Conservation (phyloP, 2,329 filamentous ascomycete species). For the Coniochaeta hoffmannii region DNA sequence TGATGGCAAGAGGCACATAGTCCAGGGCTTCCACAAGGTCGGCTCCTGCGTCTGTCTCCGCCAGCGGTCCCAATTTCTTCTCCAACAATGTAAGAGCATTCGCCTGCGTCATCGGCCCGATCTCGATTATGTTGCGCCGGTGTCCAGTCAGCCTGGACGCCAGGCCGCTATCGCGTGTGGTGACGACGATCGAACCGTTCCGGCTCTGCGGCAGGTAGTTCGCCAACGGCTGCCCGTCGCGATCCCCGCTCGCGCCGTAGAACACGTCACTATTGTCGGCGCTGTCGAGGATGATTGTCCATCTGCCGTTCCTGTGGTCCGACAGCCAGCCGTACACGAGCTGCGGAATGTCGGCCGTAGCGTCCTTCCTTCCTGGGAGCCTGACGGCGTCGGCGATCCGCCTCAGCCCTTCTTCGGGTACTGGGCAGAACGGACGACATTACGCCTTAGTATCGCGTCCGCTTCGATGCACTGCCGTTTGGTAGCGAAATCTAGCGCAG, state of each 20-base stretch:
- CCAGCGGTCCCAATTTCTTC: constrained; percentile 13
- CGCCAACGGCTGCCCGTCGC: constrained; percentile 10
- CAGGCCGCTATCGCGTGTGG: constrained; percentile 14
- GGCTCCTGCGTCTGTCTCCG: constrained; percentile 8
- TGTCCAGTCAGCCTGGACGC: constrained; percentile 13
- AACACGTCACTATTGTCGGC: constrained; percentile 24
- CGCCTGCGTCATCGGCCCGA: constrained; percentile 19
- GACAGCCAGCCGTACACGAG: constrained; percentile 24
- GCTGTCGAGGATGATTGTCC: constrained; percentile 29
- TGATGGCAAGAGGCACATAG: constrained; percentile 24
- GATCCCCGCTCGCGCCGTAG: constrained; percentile 8
- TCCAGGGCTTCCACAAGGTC: constrained; percentile 21
- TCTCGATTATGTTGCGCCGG: constrained; percentile 13
- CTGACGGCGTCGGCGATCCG: constrained; percentile 21
- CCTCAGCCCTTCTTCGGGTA: constrained; percentile 22
- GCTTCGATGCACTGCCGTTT: too few species aligned
- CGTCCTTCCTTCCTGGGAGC: constrained; percentile 17
- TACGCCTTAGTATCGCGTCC: too few species aligned
- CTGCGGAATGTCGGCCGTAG: constrained; percentile 13
- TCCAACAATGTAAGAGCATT: constrained; percentile 22
- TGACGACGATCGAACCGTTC: constrained; percentile 23
- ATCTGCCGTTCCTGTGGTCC: constrained; percentile 18
- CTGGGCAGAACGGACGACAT: too few species aligned
- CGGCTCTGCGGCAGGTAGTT: constrained; percentile 19
- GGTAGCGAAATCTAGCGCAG: too few species aligned